Conservation (phyloP, 352 stramenopile genomes). For the Pythium aquatile region DNA sequence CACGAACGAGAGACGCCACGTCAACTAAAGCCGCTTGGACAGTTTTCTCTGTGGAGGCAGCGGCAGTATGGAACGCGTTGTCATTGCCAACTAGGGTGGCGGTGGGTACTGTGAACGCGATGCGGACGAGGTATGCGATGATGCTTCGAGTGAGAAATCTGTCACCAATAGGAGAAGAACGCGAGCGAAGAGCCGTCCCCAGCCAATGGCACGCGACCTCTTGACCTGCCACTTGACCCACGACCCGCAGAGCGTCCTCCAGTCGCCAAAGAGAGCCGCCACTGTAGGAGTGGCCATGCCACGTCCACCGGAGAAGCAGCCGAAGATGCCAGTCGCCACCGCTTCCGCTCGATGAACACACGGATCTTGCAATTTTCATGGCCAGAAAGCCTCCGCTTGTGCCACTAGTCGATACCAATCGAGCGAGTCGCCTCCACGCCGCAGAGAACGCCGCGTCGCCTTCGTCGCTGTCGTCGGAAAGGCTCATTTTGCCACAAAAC, state of each 20-base stretch:
- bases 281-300: conserved; percentile 2
- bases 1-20: not conserved
- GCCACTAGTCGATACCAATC: not conserved
- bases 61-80: not conserved
- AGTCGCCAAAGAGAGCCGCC: conserved; percentile 17
- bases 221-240: not conserved
- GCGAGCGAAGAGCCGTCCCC: not conserved
- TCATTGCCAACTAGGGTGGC: not conserved
- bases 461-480: not conserved
- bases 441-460: not conserved
- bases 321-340: not conserved
- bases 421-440: not conserved
- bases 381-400: not conserved
- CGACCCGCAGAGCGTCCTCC: conserved; percentile 24
- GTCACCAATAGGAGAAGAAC: not conserved
- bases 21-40: not conserved
- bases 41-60: not conserved
- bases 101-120: conserved; percentile 20
- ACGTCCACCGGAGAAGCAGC: not conserved
- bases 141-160: not conserved
- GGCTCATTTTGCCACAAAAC: conserved; percentile 12
- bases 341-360: conserved; percentile 4
- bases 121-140: conserved; percentile 25
- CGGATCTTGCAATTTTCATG: conserved; percentile 3
- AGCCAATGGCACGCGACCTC: conserved; percentile 1